Evolutionary conservation across 805 yeast genomes (phyloP), one percentile per base, ranked within the genome.

Genomic region (Scheffersomyces stipitis): DNA sequence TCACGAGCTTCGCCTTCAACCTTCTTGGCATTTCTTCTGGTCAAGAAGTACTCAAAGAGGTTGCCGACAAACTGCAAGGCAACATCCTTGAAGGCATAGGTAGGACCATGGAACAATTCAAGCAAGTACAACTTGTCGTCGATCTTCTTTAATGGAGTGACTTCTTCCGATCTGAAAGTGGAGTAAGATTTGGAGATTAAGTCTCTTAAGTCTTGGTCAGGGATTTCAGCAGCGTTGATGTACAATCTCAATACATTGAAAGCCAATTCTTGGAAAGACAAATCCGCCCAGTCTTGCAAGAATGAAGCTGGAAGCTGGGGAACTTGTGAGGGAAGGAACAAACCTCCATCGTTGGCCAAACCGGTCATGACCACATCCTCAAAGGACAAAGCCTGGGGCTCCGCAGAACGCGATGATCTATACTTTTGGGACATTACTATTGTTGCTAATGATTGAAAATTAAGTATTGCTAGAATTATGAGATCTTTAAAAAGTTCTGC

Each of bases 51-150:
- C 66, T 93, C 99, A 62, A 93, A 93, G 49, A 93, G 72, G 70
- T 93, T 93, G 51, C 99, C 99, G 33, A 93, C 95, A 63, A 93
- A 91, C 64, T 93, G 99, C 58, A 93, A 76, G 4, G 99, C 99
- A 46, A 93, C 99, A 62, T 93, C 99, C 66, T 93, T 93, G 75
- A 93, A 93, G 12, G 99, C 99, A 58, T 91, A 93, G 3, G 99
- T 93, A 46, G 99, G 99, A 26, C 99, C 99, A 59, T 93, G 99
- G 81, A 93, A 93, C 41, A 93, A 74, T 66, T 93, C 99, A 54
- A 93, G 73, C 38, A 93, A 67, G 58, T 86, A 83, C 42, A 91
- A 67, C 39, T 69, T 54, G 30, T 70, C 69, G 47, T 81, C 81
- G 42, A 85, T 76, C 35, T 83, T 71, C 23, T 71, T 77, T 33